These are phyloP conservation scores for Singerocomus rubriflavus DNA, from an alignment of 1,284 basidiomycete species.

Conservation along the genomic window DNA sequence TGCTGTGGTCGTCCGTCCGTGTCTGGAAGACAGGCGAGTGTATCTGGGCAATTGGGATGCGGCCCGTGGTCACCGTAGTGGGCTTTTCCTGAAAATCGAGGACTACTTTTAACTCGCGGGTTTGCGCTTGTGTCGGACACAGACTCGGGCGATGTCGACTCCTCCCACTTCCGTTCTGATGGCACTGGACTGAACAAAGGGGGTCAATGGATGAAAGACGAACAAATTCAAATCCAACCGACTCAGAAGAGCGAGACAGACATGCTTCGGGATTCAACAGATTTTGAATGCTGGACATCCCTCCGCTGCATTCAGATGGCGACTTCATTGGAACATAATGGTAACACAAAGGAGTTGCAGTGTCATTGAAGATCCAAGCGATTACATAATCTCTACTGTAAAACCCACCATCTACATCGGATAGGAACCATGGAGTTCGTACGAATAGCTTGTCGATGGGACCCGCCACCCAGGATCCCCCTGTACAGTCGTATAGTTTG, in stretches of 20 bases:
- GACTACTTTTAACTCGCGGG: slow-evolving; percentile 1
- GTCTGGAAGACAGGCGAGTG: slow-evolving; percentile 70
- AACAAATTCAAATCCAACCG: slow-evolving; percentile 20
- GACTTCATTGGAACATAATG: slow-evolving; percentile 10
- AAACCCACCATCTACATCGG: slow-evolving; percentile 12
- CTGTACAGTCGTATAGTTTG: slow-evolving; percentile 17
- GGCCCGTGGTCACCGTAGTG: slow-evolving; percentile 46
- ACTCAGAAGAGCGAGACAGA: slow-evolving; percentile 39
- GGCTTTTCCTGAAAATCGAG: slow-evolving; percentile 8
- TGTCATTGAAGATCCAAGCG: slow-evolving; percentile 34
- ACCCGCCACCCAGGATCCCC: slow-evolving; percentile 22
- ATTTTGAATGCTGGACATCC: slow-evolving; percentile 52
- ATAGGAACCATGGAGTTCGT: slow-evolving; percentile 25
- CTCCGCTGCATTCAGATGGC: slow-evolving; percentile 20
- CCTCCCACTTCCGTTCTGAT: slow-evolving; percentile 15
- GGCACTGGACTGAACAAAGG: slow-evolving; percentile 25
- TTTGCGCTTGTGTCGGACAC: slow-evolving; percentile 25
- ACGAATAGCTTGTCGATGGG: slow-evolving; percentile 16
- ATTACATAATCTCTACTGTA: slow-evolving; percentile 26
- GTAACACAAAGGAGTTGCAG: slow-evolving; percentile 4
- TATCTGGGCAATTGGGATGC: slow-evolving; percentile 73
- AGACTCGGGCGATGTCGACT: slow-evolving; percentile 23
- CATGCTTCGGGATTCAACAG: slow-evolving; percentile 52
- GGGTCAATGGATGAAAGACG: slow-evolving; percentile 11
- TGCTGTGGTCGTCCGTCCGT: slow-evolving; percentile 74